A percentile compares a stretch with the other conserved stretches of the same genome.
Evolutionary conservation across 169 alveolate genomes (phyloP).

Genomic region (Cryptosporidium tyzzeri): DNA sequence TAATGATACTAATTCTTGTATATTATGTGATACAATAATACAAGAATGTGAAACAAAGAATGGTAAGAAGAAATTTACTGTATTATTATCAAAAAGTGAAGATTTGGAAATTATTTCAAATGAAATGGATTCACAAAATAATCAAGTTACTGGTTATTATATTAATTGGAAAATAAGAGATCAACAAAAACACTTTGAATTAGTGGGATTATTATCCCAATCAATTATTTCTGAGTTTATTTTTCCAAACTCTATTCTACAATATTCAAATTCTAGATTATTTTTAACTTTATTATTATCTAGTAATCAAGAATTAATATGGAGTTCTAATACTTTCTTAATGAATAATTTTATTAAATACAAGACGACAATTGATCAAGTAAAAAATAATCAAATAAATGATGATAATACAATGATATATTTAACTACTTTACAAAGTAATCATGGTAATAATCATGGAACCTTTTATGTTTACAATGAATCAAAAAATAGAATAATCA

Average conservation of each 20-base stretch:
- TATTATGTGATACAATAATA: background rate
- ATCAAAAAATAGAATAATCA: background rate
- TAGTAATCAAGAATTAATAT: background rate
- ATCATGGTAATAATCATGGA: background rate
- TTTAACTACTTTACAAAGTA: background rate
- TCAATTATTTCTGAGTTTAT: slow-evolving; percentile 3
- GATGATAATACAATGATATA: background rate
- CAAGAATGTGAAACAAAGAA: slow-evolving; percentile 17
- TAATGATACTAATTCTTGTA: background rate
- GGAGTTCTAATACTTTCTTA: slow-evolving; percentile 21
- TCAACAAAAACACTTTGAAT: slow-evolving; percentile 17
- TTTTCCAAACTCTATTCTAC: slow-evolving; percentile 15
- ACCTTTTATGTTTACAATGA: background rate
- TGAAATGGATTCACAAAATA: background rate
- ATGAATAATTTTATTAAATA: slow-evolving; percentile 1
- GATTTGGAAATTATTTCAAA: background rate
- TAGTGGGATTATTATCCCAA: slow-evolving; percentile 24
- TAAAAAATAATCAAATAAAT: background rate
- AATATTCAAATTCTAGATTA: slow-evolving; percentile 2
- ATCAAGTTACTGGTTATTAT: background rate
- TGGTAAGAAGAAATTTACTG: background rate
- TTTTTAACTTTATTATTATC: background rate
- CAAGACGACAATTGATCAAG: background rate
- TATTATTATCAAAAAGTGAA: slow-evolving; percentile 7
- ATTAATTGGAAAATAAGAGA: slow-evolving; percentile 18